These are phyloP conservation scores for Hypoxylon sp. DNA, from an alignment of 2,329 filamentous ascomycete species.

Conservation along the genomic window DNA sequence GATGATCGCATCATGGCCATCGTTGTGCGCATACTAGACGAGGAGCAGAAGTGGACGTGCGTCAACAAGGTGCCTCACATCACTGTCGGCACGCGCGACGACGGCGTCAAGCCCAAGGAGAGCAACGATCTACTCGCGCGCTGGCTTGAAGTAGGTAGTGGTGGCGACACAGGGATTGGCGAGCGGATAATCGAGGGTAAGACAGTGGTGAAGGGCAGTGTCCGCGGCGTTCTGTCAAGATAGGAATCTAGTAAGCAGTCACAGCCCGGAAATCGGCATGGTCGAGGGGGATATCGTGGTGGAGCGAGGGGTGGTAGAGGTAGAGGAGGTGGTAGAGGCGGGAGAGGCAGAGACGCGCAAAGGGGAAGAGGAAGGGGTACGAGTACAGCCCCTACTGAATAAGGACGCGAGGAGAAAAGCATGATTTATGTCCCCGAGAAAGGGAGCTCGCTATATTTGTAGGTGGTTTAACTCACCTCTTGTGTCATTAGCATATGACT, in stretches of 20 bases:
- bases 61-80: conserved; percentile 87
- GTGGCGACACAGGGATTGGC: conserved; percentile 60
- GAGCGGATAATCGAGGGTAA: conserved; percentile 67
- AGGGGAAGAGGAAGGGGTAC: background rate
- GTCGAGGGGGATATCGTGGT: background rate
- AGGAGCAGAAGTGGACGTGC: conserved; percentile 73
- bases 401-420: conserved; percentile 11
- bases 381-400: background rate
- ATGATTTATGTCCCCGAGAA: background rate
- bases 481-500: background rate
- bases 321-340: background rate
- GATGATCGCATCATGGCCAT: conserved; percentile 92
- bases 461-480: background rate
- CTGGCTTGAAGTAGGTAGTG: conserved; percentile 76
- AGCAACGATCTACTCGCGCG: conserved; percentile 85
- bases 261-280: background rate
- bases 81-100: conserved; percentile 85
- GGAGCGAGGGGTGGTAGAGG: background rate
- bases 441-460: background rate
- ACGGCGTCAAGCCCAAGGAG: conserved; percentile 88
- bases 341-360: background rate
- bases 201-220: conserved; percentile 63
- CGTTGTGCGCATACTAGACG: conserved; percentile 79
- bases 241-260: conserved; percentile 51
- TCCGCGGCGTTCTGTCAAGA: conserved; percentile 65